A percentile compares a stretch with the other conserved stretches of the same genome.
Evolutionary conservation across 1,139 yeast species (phyloP).

Genomic region (Magnusiomyces clavatus): DNA sequence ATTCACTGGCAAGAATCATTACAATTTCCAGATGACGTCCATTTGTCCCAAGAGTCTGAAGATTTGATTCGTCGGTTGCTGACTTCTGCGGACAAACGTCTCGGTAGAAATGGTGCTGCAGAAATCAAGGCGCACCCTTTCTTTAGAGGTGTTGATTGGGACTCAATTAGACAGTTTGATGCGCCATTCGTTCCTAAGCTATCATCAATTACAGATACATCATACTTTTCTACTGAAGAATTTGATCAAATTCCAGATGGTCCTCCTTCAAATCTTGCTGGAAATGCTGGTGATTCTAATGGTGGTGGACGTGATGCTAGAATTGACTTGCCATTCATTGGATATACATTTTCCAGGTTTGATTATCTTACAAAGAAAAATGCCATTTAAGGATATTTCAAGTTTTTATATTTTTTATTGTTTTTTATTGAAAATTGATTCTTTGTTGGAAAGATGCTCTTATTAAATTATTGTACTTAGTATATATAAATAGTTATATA

Average conservation of each 20-base stretch:
- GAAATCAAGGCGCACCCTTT: conserved; percentile 90
- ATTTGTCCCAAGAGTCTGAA: conserved; percentile 87
- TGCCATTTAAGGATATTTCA: conserved; percentile 43
- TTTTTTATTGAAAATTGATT: background rate
- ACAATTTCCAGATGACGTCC: conserved; percentile 93
- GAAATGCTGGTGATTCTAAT: conserved; percentile 21
- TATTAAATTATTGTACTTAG: background rate
- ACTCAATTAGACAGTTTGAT: conserved; percentile 79
- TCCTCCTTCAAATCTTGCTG: conserved; percentile 38
- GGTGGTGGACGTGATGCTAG: conserved; percentile 56
- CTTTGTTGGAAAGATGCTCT: background rate
- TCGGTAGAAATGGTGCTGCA: conserved; percentile 89
- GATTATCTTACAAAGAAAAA: conserved; percentile 85
- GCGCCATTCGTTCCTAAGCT: conserved; percentile 91
- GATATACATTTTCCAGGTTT: conserved; percentile 90
- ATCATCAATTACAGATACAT: conserved; percentile 85
- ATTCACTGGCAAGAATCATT: conserved; percentile 91
- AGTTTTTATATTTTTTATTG: background rate
- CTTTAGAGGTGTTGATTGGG: conserved; percentile 93
- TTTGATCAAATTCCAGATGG: conserved; percentile 91
- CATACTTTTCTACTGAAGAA: conserved; percentile 98
- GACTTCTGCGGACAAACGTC: conserved; percentile 76
- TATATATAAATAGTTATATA: background rate
- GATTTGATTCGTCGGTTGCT: conserved; percentile 78
- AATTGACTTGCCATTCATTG: conserved; percentile 91